Percentiles rank a stretch among this genome's conserved stretches.
These are phyloP conservation scores for Didymellaceae sp. DNA, from an alignment of 2,329 filamentous ascomycete genomes.

Conservation along the genomic window DNA sequence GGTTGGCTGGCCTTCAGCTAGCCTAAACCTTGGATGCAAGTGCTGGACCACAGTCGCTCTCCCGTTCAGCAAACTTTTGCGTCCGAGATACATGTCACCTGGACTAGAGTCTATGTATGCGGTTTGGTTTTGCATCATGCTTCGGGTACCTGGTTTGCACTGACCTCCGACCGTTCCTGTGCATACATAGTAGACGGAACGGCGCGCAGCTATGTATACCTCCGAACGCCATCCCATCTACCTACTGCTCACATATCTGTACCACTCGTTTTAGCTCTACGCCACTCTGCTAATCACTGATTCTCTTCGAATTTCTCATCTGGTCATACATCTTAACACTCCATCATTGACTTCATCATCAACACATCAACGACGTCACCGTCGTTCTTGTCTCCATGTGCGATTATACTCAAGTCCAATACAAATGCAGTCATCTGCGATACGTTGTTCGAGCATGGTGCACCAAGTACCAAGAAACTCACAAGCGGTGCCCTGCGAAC, in stretches of 20 bases:
- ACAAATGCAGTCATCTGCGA: constrained; percentile 61
- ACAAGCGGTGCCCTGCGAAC: constrained; percentile 62
- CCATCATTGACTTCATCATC: not conserved
- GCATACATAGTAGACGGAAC: constrained; percentile 23
- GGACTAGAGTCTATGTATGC: constrained; percentile 21
- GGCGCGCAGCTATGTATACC: constrained; percentile 27
- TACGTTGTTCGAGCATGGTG: constrained; percentile 65
- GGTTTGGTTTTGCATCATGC: constrained; percentile 25
- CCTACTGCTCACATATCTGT: constrained; percentile 12
- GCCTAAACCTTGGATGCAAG: constrained; percentile 30
- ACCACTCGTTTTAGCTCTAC: constrained; percentile 10
- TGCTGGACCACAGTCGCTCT: constrained; percentile 30
- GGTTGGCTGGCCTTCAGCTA: constrained; percentile 33
- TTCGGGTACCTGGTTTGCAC: constrained; percentile 33
- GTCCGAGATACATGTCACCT: constrained; percentile 30
- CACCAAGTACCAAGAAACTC: constrained; percentile 60
- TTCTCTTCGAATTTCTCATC: not conserved
- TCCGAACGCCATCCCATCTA: constrained; percentile 13
- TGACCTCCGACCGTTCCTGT: constrained; percentile 22
- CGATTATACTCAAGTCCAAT: constrained; percentile 66
- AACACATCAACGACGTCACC: constrained; percentile 8
- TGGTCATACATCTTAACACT: not conserved
- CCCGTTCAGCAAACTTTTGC: constrained; percentile 28
- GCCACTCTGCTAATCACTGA: constrained; percentile 3
- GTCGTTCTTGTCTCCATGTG: constrained; percentile 58